Evolutionary conservation across 2,329 filamentous ascomycete species (phyloP).

Genomic region (Amesomyces nigricolor): DNA sequence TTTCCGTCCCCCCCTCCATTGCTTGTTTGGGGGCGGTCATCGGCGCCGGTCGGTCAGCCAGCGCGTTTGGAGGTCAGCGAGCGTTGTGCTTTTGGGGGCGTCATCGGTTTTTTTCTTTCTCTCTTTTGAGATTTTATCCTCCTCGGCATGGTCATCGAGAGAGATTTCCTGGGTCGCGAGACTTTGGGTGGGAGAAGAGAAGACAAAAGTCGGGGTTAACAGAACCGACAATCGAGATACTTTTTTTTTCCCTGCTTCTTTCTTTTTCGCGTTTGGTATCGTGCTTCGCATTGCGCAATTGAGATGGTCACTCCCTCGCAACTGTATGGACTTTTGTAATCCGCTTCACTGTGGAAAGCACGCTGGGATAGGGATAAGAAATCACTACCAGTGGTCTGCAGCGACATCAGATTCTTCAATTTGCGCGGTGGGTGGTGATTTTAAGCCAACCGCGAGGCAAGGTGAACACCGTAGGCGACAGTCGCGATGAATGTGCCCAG

Average conservation of each 20-base stretch:
- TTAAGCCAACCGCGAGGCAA: slow-evolving; percentile 57
- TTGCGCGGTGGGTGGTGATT: no score
- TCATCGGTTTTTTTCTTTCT: not conserved
- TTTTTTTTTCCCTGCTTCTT: not conserved
- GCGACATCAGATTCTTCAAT: not conserved
- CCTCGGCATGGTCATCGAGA: not conserved
- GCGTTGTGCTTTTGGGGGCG: not conserved
- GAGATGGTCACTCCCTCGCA: not conserved
- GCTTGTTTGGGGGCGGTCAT: no score
- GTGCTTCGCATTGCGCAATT: not conserved
- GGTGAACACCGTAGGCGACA: slow-evolving; percentile 69
- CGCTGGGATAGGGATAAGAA: not conserved
- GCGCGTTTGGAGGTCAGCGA: not conserved
- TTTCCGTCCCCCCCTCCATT: no score
- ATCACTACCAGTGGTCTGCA: not conserved
- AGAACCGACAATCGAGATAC: not conserved
- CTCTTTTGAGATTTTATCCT: not conserved
- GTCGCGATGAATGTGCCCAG: slow-evolving; percentile 63
- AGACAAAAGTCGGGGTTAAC: slow-evolving; percentile 4
- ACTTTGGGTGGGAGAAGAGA: not conserved
- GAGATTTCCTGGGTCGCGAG: not conserved
- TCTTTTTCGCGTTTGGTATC: not conserved
- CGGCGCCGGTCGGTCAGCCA: not conserved
- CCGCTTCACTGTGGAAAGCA: not conserved
- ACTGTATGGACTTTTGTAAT: slow-evolving; percentile 1